These are phyloP conservation scores for Alliaria petiolata DNA, from an alignment of 345 rosid genomes.

Conservation along the genomic window DNA sequence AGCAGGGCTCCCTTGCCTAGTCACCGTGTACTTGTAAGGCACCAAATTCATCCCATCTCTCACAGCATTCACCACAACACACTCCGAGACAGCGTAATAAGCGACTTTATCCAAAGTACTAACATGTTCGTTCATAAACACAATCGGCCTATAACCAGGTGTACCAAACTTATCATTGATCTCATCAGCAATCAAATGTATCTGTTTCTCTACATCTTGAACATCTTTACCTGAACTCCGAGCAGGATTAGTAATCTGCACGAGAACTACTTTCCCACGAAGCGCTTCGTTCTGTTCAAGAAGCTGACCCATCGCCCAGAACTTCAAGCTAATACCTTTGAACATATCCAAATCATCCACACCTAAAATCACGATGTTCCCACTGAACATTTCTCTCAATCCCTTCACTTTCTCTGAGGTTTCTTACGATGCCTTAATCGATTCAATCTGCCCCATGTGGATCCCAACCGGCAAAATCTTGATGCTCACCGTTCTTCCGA, in stretches of 20 bases:
- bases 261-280: constrained; percentile 57
- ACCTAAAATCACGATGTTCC: constrained; percentile 55
- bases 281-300: constrained; percentile 41
- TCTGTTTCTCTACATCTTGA: constrained; percentile 52
- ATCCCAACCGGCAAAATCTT: constrained; percentile 80
- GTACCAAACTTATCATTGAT: constrained; percentile 50
- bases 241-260: constrained; percentile 80
- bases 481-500: constrained; percentile 66
- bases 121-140: constrained; percentile 46
- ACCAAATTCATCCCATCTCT: constrained; percentile 93
- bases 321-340: constrained; percentile 73
- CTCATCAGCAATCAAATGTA: constrained; percentile 36
- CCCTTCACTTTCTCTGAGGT: constrained; percentile 45
- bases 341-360: constrained; percentile 83
- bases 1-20: constrained; percentile 66
- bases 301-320: constrained; percentile 62
- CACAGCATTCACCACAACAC: constrained; percentile 72
- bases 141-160: constrained; percentile 61
- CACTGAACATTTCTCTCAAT: constrained; percentile 51
- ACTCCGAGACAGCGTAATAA: constrained; percentile 65
- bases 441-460: constrained; percentile 67
- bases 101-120: constrained; percentile 64
- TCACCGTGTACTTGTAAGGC: constrained; percentile 72
- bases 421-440: constrained; percentile 37
- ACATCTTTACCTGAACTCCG: constrained; percentile 76